A percentile compares a stretch with the other conserved stretches of the same genome.
Conservation (phyloP, 2,329 filamentous ascomycete species). For the Talaromyces piceae region DNA sequence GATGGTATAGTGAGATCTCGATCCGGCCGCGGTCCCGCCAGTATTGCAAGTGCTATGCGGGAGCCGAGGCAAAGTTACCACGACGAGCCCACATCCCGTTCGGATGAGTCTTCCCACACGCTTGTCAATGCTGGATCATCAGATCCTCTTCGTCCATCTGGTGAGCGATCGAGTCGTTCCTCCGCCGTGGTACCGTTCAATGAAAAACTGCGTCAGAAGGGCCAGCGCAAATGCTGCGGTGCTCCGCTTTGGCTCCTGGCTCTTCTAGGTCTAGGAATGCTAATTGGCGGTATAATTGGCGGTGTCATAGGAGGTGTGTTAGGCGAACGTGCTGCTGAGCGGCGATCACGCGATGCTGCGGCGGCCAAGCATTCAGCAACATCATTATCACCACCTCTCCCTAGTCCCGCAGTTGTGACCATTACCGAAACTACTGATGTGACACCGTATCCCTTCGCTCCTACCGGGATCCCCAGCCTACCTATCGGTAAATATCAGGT, state of each 20-base stretch:
- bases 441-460: constrained; percentile 41
- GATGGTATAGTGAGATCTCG: constrained; percentile 59
- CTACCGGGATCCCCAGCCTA: constrained; percentile 37
- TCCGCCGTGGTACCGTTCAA: constrained; percentile 24
- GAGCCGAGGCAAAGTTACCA: constrained; percentile 18
- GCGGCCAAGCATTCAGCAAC: not conserved
- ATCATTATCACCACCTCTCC: constrained; percentile 6
- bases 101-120: constrained; percentile 27
- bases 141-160: constrained; percentile 14
- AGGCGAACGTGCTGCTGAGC: constrained; percentile 34
- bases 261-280: constrained; percentile 38
- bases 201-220: constrained; percentile 39
- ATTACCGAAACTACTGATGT: constrained; percentile 46
- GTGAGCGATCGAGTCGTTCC: constrained; percentile 13
- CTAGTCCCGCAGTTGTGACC: constrained; percentile 31
- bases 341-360: constrained; percentile 8
- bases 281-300: constrained; percentile 45
- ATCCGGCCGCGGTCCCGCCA: constrained; percentile 36
- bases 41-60: constrained; percentile 20
- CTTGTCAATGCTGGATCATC: constrained; percentile 13
- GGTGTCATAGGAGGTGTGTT: constrained; percentile 50
- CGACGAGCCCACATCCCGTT: constrained; percentile 25
- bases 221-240: constrained; percentile 41
- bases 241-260: constrained; percentile 46
- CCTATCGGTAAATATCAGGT: constrained; percentile 46